phyloP scores from a whole-genome alignment of 176 grass and related monocot species.

The Zizania latifolia region DNA sequence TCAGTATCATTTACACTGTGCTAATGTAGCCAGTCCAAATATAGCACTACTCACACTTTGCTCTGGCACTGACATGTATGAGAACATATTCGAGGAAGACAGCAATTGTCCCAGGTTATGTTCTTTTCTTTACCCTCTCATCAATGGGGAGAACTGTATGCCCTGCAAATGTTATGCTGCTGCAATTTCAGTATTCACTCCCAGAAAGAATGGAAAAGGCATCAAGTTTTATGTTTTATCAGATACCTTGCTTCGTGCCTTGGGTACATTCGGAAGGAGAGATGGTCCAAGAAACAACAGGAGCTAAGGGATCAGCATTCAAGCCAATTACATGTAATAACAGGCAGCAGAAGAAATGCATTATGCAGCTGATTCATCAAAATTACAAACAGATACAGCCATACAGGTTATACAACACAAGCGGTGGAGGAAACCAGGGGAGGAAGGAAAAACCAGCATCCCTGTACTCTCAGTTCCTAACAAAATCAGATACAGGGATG shows the following conservation, averaged over 20 bases:
- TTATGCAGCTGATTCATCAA: neutral
- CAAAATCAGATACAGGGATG: constrained; percentile 28
- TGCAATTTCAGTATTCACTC: neutral
- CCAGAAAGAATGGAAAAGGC: neutral
- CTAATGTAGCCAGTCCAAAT: neutral
- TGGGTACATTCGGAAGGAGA: neutral
- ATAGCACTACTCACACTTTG: neutral
- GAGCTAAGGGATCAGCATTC: neutral
- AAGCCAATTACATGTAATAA: neutral
- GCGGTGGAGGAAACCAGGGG: neutral
- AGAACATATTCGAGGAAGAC: neutral
- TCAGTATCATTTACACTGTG: too few species aligned
- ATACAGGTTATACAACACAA: neutral
- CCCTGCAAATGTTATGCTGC: neutral
- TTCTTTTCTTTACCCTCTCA: constrained; percentile 10
- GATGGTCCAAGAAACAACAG: neutral
- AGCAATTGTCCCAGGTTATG: neutral
- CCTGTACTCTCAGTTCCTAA: constrained; percentile 17
- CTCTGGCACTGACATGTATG: neutral
- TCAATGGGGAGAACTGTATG: neutral
- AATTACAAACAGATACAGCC: neutral
- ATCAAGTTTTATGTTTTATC: neutral
- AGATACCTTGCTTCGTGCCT: neutral
- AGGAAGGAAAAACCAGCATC: neutral
- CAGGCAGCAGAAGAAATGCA: neutral